Evolutionary conservation across 2,329 filamentous ascomycete genomes (phyloP), one percentile per base, ranked within the genome.

Genomic region (Cladosporium sp.): DNA sequence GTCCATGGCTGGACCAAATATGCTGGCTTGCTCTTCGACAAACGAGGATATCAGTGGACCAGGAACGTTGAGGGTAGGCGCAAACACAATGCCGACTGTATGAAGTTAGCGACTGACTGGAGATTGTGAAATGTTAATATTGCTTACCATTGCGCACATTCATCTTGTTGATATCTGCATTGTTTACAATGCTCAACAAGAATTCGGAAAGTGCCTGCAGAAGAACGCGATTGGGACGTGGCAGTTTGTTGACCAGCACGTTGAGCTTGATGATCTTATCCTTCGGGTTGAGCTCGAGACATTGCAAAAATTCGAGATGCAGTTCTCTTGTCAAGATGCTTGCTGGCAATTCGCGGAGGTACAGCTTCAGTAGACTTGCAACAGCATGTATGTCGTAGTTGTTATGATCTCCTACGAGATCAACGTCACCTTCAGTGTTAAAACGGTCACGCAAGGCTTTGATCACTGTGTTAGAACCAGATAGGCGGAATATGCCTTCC

Each of bases 321-420:
- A 97, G 80, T 65, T 97, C 93, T 61, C 91, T 83, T 1, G 94
- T 97, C 61, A 99, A 79, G 37, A 99, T 93, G 15, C 91, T 96
- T 1, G 88, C 88, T 5, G 94, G 94, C 55, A 99, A 79, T 74
- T 99, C 94, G 57, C 94, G 88, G 47, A 99, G 80, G 72, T 97
- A 99, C 51, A 95, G 81, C 76, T 99, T 99, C 68, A 99, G 82
- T 50, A 99, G 80, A 36, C 92, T 96, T 7, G 94, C 94, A 11
- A 99, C 89, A 0, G 94, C 94, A 72, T 99, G 93, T 25, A 99
- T 92, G 72, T 99, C 94, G 71, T 96, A 91, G 72, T 93, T 95
- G 60, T 90, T 86, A 51, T 88, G 88, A 60, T 93, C 92, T 11
- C 63, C 64, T 25, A 97, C 74, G 54, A 99, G 80, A 71, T 96